Conservation (phyloP, 495 filamentous ascomycete species). For the Neurospora sp. region DNA sequence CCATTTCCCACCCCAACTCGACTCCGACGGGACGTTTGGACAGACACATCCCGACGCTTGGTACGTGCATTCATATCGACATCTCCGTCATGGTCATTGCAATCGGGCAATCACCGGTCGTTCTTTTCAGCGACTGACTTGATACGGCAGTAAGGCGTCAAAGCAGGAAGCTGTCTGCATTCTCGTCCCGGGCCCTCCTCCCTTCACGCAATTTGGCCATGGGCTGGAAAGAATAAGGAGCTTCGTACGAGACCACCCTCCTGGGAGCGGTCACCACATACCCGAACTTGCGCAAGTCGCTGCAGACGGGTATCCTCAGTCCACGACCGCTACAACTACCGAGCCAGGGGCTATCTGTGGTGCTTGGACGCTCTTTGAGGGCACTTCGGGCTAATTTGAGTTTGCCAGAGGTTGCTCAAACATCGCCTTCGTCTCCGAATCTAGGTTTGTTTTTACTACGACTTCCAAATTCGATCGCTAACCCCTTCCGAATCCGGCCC, state of each 20-base stretch:
- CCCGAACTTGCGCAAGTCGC: constrained; percentile 7
- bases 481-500: constrained; percentile 18
- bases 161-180: not conserved
- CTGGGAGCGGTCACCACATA: constrained; percentile 21
- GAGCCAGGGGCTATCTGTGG: not conserved
- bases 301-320: not conserved
- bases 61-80: not conserved
- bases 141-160: not conserved
- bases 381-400: not conserved
- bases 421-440: constrained; percentile 8
- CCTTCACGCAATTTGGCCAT: not conserved
- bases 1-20: not conserved
- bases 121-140: not conserved
- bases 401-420: constrained; percentile 18
- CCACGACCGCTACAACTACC: not conserved
- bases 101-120: not conserved
- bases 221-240: constrained; percentile 6
- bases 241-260: constrained; percentile 13
- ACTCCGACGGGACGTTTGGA: not conserved
- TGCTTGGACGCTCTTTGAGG: not conserved
- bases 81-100: not conserved
- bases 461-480: constrained; percentile 24
- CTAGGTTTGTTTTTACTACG: constrained; percentile 12
- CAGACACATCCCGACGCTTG: not conserved
- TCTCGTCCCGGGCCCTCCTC: not conserved